phyloP scores from a whole-genome alignment of 306 rosid species.

The Glycine tomentella region DNA sequence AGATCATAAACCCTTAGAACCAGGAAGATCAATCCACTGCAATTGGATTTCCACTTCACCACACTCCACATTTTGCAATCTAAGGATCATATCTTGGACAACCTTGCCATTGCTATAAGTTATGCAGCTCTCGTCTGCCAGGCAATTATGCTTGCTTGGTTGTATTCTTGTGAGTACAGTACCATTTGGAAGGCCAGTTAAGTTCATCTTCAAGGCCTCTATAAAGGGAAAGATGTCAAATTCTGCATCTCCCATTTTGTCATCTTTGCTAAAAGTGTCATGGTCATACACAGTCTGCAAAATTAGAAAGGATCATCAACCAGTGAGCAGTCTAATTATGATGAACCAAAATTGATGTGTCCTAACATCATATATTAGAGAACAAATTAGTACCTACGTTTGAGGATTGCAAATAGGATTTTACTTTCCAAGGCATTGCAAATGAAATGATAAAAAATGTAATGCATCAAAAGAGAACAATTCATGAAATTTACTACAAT shows the following conservation, averaged over 20 bases:
- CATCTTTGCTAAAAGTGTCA: slow-evolving; percentile 92
- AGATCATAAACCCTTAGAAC: slow-evolving; percentile 63
- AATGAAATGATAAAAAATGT: slow-evolving; percentile 7
- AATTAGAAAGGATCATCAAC: slow-evolving; percentile 20
- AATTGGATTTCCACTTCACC: slow-evolving; percentile 89
- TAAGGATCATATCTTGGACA: slow-evolving; percentile 80
- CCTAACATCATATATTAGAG: neutral
- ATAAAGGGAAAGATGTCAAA: slow-evolving; percentile 62
- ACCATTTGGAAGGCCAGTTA: slow-evolving; percentile 65
- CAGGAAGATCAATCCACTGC: slow-evolving; percentile 94
- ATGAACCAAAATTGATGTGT: neutral
- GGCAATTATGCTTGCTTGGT: slow-evolving; percentile 69
- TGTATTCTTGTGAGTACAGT: slow-evolving; percentile 65
- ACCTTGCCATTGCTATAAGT: slow-evolving; percentile 61
- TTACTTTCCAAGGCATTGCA: slow-evolving; percentile 32
- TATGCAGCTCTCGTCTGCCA: slow-evolving; percentile 80
- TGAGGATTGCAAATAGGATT: neutral
- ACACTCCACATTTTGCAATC: slow-evolving; percentile 84
- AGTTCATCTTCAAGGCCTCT: slow-evolving; percentile 71
- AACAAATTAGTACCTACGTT: neutral
- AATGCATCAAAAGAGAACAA: slow-evolving; percentile 28
- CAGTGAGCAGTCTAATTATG: neutral
- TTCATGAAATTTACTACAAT: slow-evolving; percentile 13
- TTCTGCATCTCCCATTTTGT: slow-evolving; percentile 93
- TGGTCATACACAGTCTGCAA: slow-evolving; percentile 88